Base-by-base conservation (phyloP, 805 yeast genomes). In the Starmerella sirachaensis region DNA sequence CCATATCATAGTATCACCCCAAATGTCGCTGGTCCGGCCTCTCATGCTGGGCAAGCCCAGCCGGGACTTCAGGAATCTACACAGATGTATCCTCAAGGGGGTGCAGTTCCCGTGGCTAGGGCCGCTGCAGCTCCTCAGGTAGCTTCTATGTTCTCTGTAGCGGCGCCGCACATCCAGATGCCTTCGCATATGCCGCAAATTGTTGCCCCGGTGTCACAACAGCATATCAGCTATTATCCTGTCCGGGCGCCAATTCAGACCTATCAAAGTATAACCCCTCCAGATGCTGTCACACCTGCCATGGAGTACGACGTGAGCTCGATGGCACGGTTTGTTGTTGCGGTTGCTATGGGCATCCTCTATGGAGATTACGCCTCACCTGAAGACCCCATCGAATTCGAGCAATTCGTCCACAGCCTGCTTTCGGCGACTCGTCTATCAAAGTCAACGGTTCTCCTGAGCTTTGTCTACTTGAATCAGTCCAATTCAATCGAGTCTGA, bases 401-500 rank as follows among this genome's bases (percentile, higher is more conserved):
- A 41, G 35, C 28, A 64, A 42, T 74, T 74, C 46, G 63, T 83
- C 14, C 66, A 69, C 38, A 70, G 78, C 28, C 86, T 88, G 2
- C 64, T 88, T 43, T 69, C 76, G 40, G 93, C 95, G 10, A 91
- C 96, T 4, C 73, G 97, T 48, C 65, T 88, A 49, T 93, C 96
- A 21, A 71, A 76, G 47, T 71, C 84, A 2, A 80, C 97, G 13
- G 69, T 91, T 29, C 65, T 85, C 23, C 66, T 86, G 52, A 76
- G 94, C 14, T 64, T 85, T 52, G 82, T 83, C 49, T 84, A 81
- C 54, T 63, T 86, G 52, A 72, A 80, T 50, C 79, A 79, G 22
- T 32, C 37, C 27, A 23, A 25, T n/a, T n/a, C n/a, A n/a, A n/a
- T n/a, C n/a, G n/a, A n/a, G n/a, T n/a, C n/a, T n/a, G n/a, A n/a